Evolutionary conservation across 2,329 filamentous ascomycete species (phyloP), one percentile per base, ranked within the genome.

Genomic region (Alternaria sp.): DNA sequence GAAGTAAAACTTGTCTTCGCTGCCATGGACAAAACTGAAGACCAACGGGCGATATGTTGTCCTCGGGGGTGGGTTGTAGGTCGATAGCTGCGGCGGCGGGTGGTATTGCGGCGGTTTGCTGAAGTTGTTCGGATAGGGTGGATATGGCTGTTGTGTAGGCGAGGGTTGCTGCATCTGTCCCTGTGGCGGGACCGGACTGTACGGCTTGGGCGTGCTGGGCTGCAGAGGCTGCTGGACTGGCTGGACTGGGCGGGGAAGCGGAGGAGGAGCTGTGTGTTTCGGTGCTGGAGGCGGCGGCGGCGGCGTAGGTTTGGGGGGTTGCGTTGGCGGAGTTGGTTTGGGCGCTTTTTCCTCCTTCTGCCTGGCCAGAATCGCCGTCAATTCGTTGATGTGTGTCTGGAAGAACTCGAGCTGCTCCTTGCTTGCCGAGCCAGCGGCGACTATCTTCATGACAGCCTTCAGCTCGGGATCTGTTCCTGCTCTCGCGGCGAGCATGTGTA

Each of bases 391-490:
- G 45, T 96, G 92, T 53, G 85, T 86, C 75, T 96, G 92, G 70
- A 96, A 96, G 65, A 89, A 87, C 50, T 88, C 88, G 12, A 96
- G 81, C 75, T 96, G 91, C 14, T 89, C 87, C 41, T 88, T 86
- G 12, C 87, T 88, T 0, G 92, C 92, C 69, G 90, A 87, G 2
- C 92, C 92, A 26, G 90, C 89, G 0, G 92, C 92, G 1, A 96
- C 92, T 57, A 92, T 88, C 77, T 93, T 93, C 92, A 96, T 96
- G 0, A 96, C 83, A 37, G 91, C 89, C 61, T 93, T 90, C 10
- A 96, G 82, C 59, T 90, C 86, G 0, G 89, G 86, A 74, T 96
- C 91, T 25, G 87, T 88, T 0, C 90, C 91, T 7, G 92, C 92
- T 67, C 88, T 88, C 71, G 92, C 90, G 0, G 92, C 92, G 25